Conservation (phyloP, 2,329 filamentous ascomycete genomes). For the Sporothrix sp. region DNA sequence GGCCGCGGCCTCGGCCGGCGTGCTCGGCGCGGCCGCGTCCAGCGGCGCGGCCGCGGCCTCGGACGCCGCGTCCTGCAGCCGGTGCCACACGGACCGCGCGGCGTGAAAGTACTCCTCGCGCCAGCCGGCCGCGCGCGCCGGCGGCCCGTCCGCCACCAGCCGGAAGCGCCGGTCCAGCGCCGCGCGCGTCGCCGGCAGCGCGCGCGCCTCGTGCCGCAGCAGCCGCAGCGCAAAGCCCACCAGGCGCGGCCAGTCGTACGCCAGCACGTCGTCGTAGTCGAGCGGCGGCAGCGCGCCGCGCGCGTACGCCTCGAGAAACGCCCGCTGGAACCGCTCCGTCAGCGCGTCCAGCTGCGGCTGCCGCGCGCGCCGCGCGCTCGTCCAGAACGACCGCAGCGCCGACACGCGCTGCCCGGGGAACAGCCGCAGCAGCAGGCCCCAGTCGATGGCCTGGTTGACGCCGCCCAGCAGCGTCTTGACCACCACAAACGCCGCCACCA, state of each 20-base stretch:
- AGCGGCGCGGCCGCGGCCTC: slow-evolving; percentile 34
- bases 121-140: slow-evolving; percentile 33
- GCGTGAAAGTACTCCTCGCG: slow-evolving; percentile 47
- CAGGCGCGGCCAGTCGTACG: slow-evolving; percentile 59
- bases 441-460: slow-evolving; percentile 49
- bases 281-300: slow-evolving; percentile 49
- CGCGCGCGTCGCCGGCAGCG: slow-evolving; percentile 38
- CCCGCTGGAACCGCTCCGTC: slow-evolving; percentile 53
- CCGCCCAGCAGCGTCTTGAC: slow-evolving; percentile 51
- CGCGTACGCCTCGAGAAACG: slow-evolving; percentile 58
- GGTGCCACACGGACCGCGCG: slow-evolving; percentile 45
- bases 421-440: slow-evolving; percentile 46
- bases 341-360: slow-evolving; percentile 45
- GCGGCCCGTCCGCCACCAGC: slow-evolving; percentile 24
- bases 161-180: slow-evolving; percentile 36
- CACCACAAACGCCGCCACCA: slow-evolving; percentile 49
- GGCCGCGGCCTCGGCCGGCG: slow-evolving; percentile 5
- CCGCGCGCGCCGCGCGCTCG: slow-evolving; percentile 39
- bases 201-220: slow-evolving; percentile 33
- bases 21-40: slow-evolving; percentile 5
- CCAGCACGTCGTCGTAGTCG: slow-evolving; percentile 51
- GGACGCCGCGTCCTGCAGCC: slow-evolving; percentile 45
- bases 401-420: slow-evolving; percentile 45
- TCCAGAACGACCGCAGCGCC: slow-evolving; percentile 47
- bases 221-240: slow-evolving; percentile 57